A percentile compares a stretch with the other conserved stretches of the same genome.
Conservation (phyloP, 305 asterid species). For the Salvia sclarea region DNA sequence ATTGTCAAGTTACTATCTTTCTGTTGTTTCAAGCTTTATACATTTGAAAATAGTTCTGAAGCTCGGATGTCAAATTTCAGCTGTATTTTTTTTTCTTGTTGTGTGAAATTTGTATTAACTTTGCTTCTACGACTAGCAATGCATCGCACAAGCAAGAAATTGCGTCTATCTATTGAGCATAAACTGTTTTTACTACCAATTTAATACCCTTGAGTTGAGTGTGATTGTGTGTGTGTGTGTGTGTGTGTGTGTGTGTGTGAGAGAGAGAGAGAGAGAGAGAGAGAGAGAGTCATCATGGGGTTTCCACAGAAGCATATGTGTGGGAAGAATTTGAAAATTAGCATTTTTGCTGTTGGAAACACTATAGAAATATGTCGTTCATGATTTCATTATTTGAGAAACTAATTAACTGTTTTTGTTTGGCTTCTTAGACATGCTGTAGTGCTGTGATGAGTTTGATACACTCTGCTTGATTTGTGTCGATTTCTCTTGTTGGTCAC, state of each 20-base stretch:
- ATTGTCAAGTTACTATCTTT: constrained; percentile 29
- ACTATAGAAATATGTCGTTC: neutral
- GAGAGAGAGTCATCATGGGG: too few relatives aligned
- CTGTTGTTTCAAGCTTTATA: constrained; percentile 25
- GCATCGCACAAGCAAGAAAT: constrained; percentile 35
- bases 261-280: too few relatives aligned
- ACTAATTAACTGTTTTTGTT: neutral
- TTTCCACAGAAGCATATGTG: too few relatives aligned
- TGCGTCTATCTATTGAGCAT: neutral
- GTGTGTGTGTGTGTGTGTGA: neutral
- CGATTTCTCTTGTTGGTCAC: neutral
- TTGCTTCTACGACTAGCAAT: constrained; percentile 38
- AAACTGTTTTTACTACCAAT: neutral
- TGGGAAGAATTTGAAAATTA: too few relatives aligned
- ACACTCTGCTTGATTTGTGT: constrained; percentile 2
- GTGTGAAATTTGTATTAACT: constrained; percentile 21
- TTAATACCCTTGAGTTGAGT: neutral
- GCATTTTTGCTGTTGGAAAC: neutral
- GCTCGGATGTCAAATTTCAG: constrained; percentile 30
- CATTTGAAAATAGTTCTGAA: constrained; percentile 1
- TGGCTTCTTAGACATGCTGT: constrained; percentile 13
- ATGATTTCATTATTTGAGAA: neutral
- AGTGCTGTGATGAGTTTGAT: neutral
- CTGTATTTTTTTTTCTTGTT: constrained; percentile 7
- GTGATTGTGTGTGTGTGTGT: neutral